Percentiles rank a stretch among this genome's conserved stretches.
phyloP scores from a whole-genome alignment of 345 rosid genomes.

The Gynandropsis gynandra region DNA sequence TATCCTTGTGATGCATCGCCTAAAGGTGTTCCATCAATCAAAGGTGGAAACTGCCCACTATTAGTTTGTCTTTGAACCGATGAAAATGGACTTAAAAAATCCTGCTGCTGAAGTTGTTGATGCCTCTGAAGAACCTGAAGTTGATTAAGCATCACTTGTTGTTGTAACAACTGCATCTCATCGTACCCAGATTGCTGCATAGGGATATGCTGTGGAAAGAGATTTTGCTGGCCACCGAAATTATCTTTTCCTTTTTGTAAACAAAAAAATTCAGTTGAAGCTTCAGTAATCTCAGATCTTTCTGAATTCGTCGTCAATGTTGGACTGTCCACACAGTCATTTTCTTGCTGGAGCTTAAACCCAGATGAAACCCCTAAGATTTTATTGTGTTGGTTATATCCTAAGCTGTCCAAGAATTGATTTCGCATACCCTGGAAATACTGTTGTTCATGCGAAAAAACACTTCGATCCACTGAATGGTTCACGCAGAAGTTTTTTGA shows the following conservation, averaged over 20 bases:
- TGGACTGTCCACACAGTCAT: constrained; percentile 34
- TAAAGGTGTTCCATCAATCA: constrained; percentile 49
- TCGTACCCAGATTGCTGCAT: constrained; percentile 55
- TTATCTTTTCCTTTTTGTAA: too few relatives aligned
- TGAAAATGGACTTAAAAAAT: constrained; percentile 36
- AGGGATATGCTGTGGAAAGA: constrained; percentile 24
- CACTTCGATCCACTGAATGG: constrained; percentile 22
- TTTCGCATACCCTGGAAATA: constrained; percentile 27
- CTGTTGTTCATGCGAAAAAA: constrained; percentile 26
- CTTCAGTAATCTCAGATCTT: constrained; percentile 36
- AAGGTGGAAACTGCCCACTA: constrained; percentile 35
- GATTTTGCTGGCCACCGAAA: constrained; percentile 23
- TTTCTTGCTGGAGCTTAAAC: constrained; percentile 28
- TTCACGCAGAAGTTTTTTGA: constrained; percentile 21
- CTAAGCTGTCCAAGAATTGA: constrained; percentile 20
- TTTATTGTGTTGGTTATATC: constrained; percentile 28
- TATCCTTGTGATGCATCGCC: constrained; percentile 42
- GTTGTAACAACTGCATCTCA: constrained; percentile 64
- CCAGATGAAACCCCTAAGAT: constrained; percentile 16
- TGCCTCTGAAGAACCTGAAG: constrained; percentile 69
- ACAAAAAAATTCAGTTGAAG: constrained; percentile 26
- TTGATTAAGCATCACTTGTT: constrained; percentile 59
- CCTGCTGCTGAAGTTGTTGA: constrained; percentile 39
- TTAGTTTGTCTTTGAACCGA: constrained; percentile 34
- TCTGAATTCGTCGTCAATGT: constrained; percentile 39